Evolutionary conservation across 1,139 yeast genomes (phyloP).

Genomic region (Yamadazyma membranifaciens): DNA sequence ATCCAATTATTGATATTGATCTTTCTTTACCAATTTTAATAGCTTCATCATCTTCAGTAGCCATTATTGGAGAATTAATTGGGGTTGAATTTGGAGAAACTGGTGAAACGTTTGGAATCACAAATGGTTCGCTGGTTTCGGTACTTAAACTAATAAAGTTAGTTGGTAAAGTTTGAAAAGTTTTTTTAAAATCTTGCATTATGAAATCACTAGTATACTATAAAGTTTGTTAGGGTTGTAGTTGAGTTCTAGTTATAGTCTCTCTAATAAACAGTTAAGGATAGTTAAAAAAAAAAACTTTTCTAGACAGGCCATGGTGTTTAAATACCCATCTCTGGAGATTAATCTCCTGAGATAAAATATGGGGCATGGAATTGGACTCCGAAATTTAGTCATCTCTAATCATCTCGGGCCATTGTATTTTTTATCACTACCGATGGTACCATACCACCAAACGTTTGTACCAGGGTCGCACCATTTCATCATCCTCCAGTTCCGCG

Average conservation of each 20-base stretch:
- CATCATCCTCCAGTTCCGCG: too few relatives aligned
- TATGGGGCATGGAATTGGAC: constrained; percentile 2
- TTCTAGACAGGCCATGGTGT: not conserved
- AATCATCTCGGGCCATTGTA: not conserved
- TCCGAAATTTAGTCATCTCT: constrained; percentile 5
- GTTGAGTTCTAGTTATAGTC: not conserved
- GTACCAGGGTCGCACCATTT: too few relatives aligned
- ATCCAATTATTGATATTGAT: constrained; percentile 27
- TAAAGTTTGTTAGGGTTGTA: not conserved
- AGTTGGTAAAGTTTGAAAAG: constrained; percentile 15
- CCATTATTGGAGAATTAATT: constrained; percentile 13
- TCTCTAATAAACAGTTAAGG: not conserved
- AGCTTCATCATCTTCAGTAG: constrained; percentile 8
- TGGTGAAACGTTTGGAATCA: constrained; percentile 65
- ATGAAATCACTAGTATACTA: not conserved
- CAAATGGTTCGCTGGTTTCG: constrained; percentile 58
- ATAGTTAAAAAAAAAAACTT: not conserved
- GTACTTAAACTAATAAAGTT: constrained; percentile 53
- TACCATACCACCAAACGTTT: not conserved
- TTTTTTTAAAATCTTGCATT: constrained; percentile 16
- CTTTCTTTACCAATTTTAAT: constrained; percentile 17
- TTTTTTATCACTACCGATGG: too few relatives aligned
- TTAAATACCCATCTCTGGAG: constrained; percentile 4
- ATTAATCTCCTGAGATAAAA: constrained; percentile 8
- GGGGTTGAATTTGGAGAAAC: constrained; percentile 59